phyloP scores from a whole-genome alignment of 768 basidiomycete species.

The Leccinum imitatum region DNA sequence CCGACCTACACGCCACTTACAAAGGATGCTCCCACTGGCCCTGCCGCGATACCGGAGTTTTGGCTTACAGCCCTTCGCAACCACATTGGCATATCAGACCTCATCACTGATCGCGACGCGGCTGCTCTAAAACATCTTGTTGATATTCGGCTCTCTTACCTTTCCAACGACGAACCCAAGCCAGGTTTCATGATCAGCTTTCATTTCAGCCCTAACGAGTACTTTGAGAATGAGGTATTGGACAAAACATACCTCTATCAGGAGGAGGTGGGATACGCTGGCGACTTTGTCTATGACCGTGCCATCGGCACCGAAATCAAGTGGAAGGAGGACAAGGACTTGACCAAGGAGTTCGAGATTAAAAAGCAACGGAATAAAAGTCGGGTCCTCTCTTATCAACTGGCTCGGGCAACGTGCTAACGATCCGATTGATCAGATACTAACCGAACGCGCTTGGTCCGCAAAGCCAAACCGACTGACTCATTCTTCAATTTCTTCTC shows the following conservation, averaged over 20 bases:
- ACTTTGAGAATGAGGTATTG: slow-evolving; percentile 79
- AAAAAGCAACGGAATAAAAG: slow-evolving; percentile 99
- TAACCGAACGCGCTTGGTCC: slow-evolving; percentile 77
- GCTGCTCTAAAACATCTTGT: slow-evolving; percentile 78
- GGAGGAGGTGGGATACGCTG: slow-evolving; percentile 90
- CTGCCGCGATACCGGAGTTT: slow-evolving; percentile 79
- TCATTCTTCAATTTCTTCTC: slow-evolving; percentile 99
- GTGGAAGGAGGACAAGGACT: slow-evolving; percentile 98
- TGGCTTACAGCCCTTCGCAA: slow-evolving; percentile 97
- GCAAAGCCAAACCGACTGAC: slow-evolving; percentile 86
- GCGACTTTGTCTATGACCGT: slow-evolving; percentile 95
- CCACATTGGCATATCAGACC: slow-evolving; percentile 79
- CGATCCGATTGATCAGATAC: slow-evolving; percentile 51
- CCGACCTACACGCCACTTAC: slow-evolving; percentile 64
- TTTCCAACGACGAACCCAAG: slow-evolving; percentile 59
- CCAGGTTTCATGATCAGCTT: slow-evolving; percentile 94
- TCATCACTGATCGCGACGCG: slow-evolving; percentile 93
- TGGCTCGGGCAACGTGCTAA: not conserved
- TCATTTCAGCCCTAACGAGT: slow-evolving; percentile 79
- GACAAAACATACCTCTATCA: slow-evolving; percentile 95
- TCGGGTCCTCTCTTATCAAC: slow-evolving; percentile 30
- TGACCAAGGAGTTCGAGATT: slow-evolving; percentile 96
- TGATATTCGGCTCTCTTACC: slow-evolving; percentile 81
- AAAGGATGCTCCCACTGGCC: slow-evolving; percentile 44
- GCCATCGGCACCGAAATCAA: slow-evolving; percentile 89